These are phyloP conservation scores for Euphorbia tirucalli DNA, from an alignment of 345 rosid genomes.

Conservation along the genomic window DNA sequence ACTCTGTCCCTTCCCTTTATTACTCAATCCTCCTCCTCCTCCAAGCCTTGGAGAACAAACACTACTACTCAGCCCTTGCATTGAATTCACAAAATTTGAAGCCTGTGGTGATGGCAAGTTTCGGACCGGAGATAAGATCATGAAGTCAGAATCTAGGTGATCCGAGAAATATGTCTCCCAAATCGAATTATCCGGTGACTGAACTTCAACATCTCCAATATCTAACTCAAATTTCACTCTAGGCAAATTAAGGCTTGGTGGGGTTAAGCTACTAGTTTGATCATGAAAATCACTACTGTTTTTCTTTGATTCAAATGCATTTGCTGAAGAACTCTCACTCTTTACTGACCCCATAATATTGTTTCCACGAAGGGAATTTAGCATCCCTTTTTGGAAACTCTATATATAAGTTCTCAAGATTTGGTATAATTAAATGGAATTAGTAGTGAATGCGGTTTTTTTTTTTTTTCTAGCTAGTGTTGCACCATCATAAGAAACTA, in stretches of 20 bases:
- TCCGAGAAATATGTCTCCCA: conserved; percentile 64
- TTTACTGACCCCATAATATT: conserved; percentile 39
- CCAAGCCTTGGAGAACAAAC: conserved; percentile 48
- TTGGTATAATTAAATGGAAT: no score
- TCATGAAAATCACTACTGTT: conserved; percentile 28
- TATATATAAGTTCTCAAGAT: neutral
- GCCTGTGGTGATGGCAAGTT: conserved; percentile 39
- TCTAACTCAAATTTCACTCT: conserved; percentile 45
- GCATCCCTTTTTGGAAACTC: conserved; percentile 18
- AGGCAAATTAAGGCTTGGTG: conserved; percentile 50
- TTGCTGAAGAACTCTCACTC: conserved; percentile 36
- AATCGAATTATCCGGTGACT: conserved; percentile 51
- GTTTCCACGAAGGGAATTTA: conserved; percentile 41
- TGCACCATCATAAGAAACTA: neutral
- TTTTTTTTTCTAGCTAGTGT: no score
- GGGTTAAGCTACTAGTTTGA: conserved; percentile 39
- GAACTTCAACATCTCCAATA: conserved; percentile 45
- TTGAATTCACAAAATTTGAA: conserved; percentile 17
- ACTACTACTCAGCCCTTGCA: no score
- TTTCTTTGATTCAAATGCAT: conserved; percentile 30
- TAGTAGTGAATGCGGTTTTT: no score
- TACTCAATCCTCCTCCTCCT: conserved; percentile 32
- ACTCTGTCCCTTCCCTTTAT: conserved; percentile 38
- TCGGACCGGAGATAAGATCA: conserved; percentile 59
- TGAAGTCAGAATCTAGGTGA: conserved; percentile 54